Evolutionary conservation across 148 eudicot genomes (phyloP).

Genomic region (Diospyros kaki): DNA sequence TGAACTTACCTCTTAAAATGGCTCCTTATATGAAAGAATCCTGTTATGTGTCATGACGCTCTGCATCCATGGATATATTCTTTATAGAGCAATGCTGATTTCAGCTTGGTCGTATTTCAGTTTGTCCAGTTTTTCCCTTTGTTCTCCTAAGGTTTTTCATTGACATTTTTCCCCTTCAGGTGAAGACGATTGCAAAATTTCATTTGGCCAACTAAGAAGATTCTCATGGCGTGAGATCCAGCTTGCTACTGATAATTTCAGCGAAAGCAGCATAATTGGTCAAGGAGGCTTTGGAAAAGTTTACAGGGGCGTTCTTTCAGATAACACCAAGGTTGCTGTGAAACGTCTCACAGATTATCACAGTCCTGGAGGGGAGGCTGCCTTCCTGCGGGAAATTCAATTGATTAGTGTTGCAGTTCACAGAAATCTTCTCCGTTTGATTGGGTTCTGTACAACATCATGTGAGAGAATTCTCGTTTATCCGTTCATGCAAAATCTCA

Average conservation of each 20-base stretch:
- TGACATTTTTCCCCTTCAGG: slow-evolving; percentile 32
- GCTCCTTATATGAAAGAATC: background rate
- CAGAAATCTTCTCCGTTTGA: slow-evolving; percentile 78
- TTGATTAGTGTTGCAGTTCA: slow-evolving; percentile 93
- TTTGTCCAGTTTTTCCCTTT: background rate
- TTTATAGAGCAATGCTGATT: background rate
- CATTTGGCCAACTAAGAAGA: slow-evolving; percentile 77
- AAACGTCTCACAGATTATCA: slow-evolving; percentile 79
- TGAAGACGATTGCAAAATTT: slow-evolving; percentile 66
- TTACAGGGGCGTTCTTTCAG: slow-evolving; percentile 64
- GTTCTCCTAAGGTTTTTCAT: slow-evolving; percentile 2
- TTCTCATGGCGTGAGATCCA: slow-evolving; percentile 91
- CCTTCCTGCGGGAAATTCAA: slow-evolving; percentile 78
- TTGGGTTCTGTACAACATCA: slow-evolving; percentile 80
- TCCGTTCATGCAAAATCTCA: slow-evolving; percentile 90
- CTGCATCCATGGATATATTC: background rate
- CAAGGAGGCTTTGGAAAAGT: slow-evolving; percentile 98
- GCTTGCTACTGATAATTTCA: slow-evolving; percentile 74
- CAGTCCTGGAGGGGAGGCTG: slow-evolving; percentile 91
- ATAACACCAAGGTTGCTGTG: slow-evolving; percentile 68
- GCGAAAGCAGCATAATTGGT: slow-evolving; percentile 75
- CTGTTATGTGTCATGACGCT: background rate
- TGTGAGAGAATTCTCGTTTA: slow-evolving; percentile 85
- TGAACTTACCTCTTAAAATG: background rate
- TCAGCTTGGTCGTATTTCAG: background rate